A percentile compares a stretch with the other conserved stretches of the same genome.
Evolutionary conservation across 805 yeast species (phyloP).

Genomic region (Saccharomycopsis vini): DNA sequence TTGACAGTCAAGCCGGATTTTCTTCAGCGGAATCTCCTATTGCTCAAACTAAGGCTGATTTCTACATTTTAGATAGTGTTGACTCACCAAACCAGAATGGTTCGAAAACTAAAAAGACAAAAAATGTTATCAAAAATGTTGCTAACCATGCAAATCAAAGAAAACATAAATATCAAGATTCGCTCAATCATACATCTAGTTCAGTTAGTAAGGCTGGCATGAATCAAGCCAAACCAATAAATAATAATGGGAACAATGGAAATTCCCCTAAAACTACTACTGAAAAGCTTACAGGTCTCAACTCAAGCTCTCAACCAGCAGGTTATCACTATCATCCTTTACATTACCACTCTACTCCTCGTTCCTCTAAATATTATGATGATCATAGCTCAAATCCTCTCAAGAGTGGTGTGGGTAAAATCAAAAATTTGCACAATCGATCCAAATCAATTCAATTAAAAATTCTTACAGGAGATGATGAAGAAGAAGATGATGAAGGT

Average conservation of each 20-base stretch:
- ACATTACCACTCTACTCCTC: background rate
- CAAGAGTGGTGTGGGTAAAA: slow-evolving; percentile 23
- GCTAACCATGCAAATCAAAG: slow-evolving; percentile 12
- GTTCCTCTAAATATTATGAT: background rate
- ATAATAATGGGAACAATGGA: background rate
- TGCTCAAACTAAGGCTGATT: too few species aligned
- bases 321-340: too few species aligned
- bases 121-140: slow-evolving; percentile 13
- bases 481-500: slow-evolving; percentile 3
- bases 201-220: too few species aligned
- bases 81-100: too few species aligned
- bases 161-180: slow-evolving; percentile 14
- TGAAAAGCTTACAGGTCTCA: too few species aligned
- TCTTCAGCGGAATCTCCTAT: too few species aligned
- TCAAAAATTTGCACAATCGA: slow-evolving; percentile 18
- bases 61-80: too few species aligned
- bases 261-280: too few species aligned
- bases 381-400: slow-evolving; percentile 3
- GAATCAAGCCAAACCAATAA: background rate
- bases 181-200: slow-evolving; percentile 13
- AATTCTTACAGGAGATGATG: slow-evolving; percentile 9
- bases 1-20: too few species aligned
- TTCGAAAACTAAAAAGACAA: too few species aligned
- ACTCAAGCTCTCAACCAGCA: too few species aligned
- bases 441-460: slow-evolving; percentile 10